Evolutionary conservation across 163 green algal species (phyloP).

Genomic region (Volvox carteri): DNA sequence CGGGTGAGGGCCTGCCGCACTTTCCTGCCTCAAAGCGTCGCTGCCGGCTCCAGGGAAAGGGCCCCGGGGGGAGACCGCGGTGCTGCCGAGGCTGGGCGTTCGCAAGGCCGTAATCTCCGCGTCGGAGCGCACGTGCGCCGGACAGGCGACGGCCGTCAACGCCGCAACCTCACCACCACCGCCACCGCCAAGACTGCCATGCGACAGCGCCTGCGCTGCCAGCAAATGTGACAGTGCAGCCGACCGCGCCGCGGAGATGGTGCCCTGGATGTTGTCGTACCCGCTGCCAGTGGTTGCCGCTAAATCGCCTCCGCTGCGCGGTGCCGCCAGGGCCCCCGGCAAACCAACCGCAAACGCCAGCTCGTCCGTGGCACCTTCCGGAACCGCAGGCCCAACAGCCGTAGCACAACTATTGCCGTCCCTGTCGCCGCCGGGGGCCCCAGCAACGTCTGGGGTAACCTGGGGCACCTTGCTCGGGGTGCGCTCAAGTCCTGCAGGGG

Average conservation of each 20-base stretch:
- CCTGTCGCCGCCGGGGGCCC: background rate
- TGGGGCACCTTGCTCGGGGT: slow-evolving; percentile 7
- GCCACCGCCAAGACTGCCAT: background rate
- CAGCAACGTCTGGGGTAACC: background rate
- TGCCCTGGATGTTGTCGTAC: background rate
- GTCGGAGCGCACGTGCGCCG: background rate
- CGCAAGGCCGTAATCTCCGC: background rate
- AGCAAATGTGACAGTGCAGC: background rate
- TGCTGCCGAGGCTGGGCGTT: background rate
- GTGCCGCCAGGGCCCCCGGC: background rate
- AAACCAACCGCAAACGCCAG: background rate
- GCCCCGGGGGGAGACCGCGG: background rate
- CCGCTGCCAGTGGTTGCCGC: background rate
- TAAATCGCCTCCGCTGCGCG: background rate
- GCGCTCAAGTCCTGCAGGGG: slow-evolving; percentile 37
- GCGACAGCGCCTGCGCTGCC: background rate
- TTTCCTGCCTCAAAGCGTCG: too few species aligned
- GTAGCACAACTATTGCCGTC: background rate
- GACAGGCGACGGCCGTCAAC: background rate
- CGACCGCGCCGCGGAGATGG: background rate
- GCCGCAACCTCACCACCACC: background rate
- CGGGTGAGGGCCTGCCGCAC: background rate
- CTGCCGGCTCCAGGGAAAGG: background rate
- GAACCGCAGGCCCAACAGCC: background rate
- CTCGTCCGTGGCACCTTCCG: background rate